Base-by-base conservation (phyloP, 441 rosid genomes). In the Dalechampia spathulata region DNA sequence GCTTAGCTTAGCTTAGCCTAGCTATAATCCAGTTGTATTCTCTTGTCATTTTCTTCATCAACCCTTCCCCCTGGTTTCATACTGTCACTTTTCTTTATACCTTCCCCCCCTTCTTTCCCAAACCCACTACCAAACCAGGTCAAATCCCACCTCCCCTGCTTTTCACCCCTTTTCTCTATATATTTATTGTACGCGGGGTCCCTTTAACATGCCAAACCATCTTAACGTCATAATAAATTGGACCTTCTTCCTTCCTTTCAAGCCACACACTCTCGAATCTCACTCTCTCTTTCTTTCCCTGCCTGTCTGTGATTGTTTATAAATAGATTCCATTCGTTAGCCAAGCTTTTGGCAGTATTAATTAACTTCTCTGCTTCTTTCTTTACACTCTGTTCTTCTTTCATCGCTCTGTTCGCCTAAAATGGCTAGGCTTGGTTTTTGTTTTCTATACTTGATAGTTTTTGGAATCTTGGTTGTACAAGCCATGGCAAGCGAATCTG, bases 391-490 rank as follows among this genome's bases (percentile, higher is more conserved):
- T 4, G 16, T 15, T 11, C 19, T 49, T 27, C 20, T 9, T 9
- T 27, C 15, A 8, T 46, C n/a, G 19, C 6, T 5, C 42, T 39
- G 17, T 14, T 20, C 6, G 7, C 7, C 3, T 28, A 45, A 25
- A 16, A 68, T 67, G 73, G 52, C 34, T 34, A 69, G 57, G 49
- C 55, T 71, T 51, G 47, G 34, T 27, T 23, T 3, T 30, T 30
- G 34, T 30, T 3, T 71, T 13, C 12, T 57, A 51, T 61, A 49
- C 57, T 49, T 61, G 27, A 12, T 79, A 23, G 36, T 80, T 21
- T 61, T 60, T 21, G 66, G 58, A 67, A 57, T 78, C 54, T 55
- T 74, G 60, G 37, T 48, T 43, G 22, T 69, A 14, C 77, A 67
- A 48, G 61, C 77, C 0, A 20, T 58, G 66, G 70, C 64, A 37